A percentile compares a stretch with the other conserved stretches of the same genome.
Evolutionary conservation across 768 basidiomycete genomes (phyloP).

Genomic region (Clathrus columnatus): DNA sequence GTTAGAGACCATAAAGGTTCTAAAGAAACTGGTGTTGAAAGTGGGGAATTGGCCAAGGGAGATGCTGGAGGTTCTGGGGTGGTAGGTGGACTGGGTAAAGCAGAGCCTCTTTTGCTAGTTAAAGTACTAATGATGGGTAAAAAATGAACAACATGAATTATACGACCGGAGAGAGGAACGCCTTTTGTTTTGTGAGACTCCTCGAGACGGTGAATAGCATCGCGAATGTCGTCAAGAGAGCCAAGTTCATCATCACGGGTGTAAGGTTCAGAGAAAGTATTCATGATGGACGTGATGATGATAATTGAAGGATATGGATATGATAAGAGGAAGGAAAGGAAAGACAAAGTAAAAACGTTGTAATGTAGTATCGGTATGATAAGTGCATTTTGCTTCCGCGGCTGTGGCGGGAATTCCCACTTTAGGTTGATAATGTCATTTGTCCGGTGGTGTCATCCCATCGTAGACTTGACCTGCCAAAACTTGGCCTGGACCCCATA

Average conservation of each 20-base stretch:
- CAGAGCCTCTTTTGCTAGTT: slow-evolving; percentile 31
- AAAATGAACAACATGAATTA: slow-evolving; percentile 89
- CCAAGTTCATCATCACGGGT: slow-evolving; percentile 5
- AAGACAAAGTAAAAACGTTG: neutral
- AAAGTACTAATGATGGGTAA: slow-evolving; percentile 71
- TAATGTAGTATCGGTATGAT: slow-evolving; percentile 3
- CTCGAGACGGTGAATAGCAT: slow-evolving; percentile 65
- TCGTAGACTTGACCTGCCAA: neutral
- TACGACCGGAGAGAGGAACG: slow-evolving; percentile 72
- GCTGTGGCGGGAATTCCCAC: neutral
- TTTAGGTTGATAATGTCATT: neutral
- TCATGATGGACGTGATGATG: neutral
- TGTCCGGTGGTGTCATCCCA: neutral
- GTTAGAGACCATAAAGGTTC: slow-evolving; percentile 60
- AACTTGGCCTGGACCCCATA: neutral
- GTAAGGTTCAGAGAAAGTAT: slow-evolving; percentile 10
- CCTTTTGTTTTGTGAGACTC: slow-evolving; percentile 59
- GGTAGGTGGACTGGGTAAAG: slow-evolving; percentile 61
- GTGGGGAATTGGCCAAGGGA: slow-evolving; percentile 14
- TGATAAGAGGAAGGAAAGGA: neutral
- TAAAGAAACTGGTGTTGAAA: slow-evolving; percentile 11
- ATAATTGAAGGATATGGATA: neutral
- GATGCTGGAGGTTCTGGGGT: slow-evolving; percentile 50
- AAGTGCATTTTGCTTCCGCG: slow-evolving; percentile 1
- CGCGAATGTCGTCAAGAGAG: slow-evolving; percentile 64